These are phyloP conservation scores for Cercophora sp. DNA, from an alignment of 495 filamentous ascomycete genomes.

Conservation along the genomic window DNA sequence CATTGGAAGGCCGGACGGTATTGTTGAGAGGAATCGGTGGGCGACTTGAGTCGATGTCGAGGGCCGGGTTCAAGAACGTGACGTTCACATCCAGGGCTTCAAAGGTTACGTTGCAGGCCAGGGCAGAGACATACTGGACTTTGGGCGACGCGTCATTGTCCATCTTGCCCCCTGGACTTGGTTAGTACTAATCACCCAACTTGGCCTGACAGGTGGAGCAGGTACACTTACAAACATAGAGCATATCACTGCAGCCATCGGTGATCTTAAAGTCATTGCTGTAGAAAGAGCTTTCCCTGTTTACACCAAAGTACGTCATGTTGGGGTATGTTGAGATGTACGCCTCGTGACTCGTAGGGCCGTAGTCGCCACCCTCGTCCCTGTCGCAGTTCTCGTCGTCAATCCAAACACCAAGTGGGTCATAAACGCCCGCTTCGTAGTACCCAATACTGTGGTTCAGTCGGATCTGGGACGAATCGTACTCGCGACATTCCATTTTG, in stretches of 20 bases:
- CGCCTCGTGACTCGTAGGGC: neutral
- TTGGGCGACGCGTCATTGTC: conserved; percentile 1
- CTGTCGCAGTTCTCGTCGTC: neutral
- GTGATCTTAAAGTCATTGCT: neutral
- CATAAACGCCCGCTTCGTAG: neutral
- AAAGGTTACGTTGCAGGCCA: conserved; percentile 20
- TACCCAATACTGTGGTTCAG: conserved; percentile 12
- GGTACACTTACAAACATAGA: too few species aligned
- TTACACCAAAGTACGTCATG: conserved; percentile 3
- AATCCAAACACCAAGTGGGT: conserved; percentile 2
- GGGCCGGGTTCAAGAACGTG: conserved; percentile 14
- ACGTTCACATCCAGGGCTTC: conserved; percentile 18
- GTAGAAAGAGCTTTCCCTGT: neutral
- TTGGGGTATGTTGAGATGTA: neutral
- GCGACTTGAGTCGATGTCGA: conserved; percentile 13
- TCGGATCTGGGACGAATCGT: conserved; percentile 8
- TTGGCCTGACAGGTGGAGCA: too few species aligned
- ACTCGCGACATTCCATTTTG: conserved; percentile 4
- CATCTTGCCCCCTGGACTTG: conserved; percentile 14
- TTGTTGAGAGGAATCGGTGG: conserved; percentile 12
- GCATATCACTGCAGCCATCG: conserved; percentile 7
- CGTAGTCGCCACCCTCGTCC: neutral
- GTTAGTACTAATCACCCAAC: too few species aligned
- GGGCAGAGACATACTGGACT: conserved; percentile 6
- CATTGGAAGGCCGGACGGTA: neutral